phyloP scores from a whole-genome alignment of 116 monocot genomes.

The Phalaenopsis hybrid region DNA sequence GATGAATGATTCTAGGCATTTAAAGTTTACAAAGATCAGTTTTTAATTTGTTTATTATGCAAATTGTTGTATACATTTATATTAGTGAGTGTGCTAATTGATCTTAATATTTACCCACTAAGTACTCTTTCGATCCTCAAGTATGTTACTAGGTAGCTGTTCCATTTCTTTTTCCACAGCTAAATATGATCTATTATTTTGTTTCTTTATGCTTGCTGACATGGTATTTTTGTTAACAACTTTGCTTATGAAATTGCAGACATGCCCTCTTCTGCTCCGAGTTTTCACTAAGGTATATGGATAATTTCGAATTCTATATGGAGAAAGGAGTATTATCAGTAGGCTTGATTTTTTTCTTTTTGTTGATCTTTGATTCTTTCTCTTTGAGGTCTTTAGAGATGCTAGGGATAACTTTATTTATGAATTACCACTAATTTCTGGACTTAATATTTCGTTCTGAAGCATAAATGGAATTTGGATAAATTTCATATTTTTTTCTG shows the following conservation, averaged over 20 bases:
- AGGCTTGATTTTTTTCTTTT: not conserved
- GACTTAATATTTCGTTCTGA: not conserved
- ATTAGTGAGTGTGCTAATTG: not conserved
- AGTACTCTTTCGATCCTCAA: not conserved
- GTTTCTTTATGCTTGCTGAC: not conserved
- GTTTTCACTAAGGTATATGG: slow-evolving; percentile 46
- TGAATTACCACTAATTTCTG: not conserved
- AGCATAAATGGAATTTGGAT: not conserved
- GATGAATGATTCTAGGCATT: not conserved
- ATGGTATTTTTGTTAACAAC: not conserved
- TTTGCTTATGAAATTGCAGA: slow-evolving; percentile 27
- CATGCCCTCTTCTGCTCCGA: slow-evolving; percentile 48
- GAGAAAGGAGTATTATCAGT: not conserved
- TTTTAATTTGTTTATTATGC: not conserved
- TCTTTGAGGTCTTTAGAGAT: not conserved
- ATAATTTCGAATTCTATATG: not conserved
- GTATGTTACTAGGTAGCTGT: not conserved
- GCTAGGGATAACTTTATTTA: not conserved
- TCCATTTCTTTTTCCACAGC: not conserved
- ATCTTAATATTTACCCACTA: not conserved
- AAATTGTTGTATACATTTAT: not conserved
- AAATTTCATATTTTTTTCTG: not conserved
- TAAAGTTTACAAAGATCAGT: not conserved
- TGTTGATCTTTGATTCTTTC: not conserved
- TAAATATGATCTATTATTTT: not conserved